Base-by-base conservation (phyloP, 139 green algal species). In the Chlamydomonas applanata region DNA sequence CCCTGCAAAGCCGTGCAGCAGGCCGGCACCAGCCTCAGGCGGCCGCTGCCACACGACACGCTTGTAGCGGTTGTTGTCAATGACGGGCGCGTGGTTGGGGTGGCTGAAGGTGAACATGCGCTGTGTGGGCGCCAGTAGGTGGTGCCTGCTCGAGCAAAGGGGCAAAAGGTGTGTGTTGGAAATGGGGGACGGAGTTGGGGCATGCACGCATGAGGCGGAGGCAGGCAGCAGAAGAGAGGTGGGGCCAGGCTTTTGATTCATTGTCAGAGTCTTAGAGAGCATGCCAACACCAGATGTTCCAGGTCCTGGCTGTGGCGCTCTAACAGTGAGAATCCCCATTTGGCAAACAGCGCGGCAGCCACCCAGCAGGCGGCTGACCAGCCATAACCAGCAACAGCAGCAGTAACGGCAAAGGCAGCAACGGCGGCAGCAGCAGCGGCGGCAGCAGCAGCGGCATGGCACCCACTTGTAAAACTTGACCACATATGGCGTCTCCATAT, bases 401-500 rank as follows among this genome's bases (percentile, higher is more conserved):
- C 62, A 70, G 62, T 30, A 77, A 14, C 46, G 17, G 46, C 16
- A 14, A 14, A 57, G 46, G 46, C 14, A 57, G 17, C 46, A 57
- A 57, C 46, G 17, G 16, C 14, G 16, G 17, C 46, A 57, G 46
- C 32, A 33, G 25, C 11, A n/a, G n/a, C n/a, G n/a, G n/a, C n/a
- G n/a, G n/a, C n/a, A n/a, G n/a, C n/a, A n/a, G n/a, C n/a, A n/a
- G 45, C 45, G 13, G 45, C 45, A 54, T 54, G 45, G 16, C 45
- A 34, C 53, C 29, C 75, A 87, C 80, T 79, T 83, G 82, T 97
- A 90, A 19, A 98, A 72, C 75, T 97, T 97, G 14, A 97, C 94
- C 24, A 99, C 96, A 74, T 97, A 98, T 1, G 95, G 85, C 30
- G 95, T 98, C 83, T 99, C 96, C 57, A 95, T 90, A 74, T 97